Evolutionary conservation across 805 yeast genomes (phyloP), one percentile per base, ranked within the genome.

Genomic region (Lipomyces japonicus): DNA sequence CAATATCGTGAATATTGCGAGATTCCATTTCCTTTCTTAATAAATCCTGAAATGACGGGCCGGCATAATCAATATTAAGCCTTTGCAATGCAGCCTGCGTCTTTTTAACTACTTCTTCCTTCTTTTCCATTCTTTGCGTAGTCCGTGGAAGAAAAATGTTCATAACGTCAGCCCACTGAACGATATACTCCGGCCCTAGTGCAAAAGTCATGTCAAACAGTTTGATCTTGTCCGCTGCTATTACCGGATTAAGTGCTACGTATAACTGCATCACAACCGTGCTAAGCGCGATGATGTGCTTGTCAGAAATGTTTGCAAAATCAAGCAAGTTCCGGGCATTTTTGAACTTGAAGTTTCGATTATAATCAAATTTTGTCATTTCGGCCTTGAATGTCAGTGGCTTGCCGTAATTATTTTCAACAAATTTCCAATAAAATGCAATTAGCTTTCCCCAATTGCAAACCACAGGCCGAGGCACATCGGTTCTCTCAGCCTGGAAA

Each of bases 131-230:
- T 7, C 4, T 10, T 24, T 26, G 4, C 10, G 44, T 21, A 6
- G 44, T 26, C 32, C 40, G 42, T 4, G 39, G 32, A 5, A 14
- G 10, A n/a, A 41, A 41, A 12, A 41, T 5, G 16, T 32, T 41
- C 44, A 41, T 41, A 12, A 14, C 5, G 4, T 7, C 28, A 12
- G 44, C n/a, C 44, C 44, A 41, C 26, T 18, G 26, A 5, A 28
- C 35, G 12, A 44, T 32, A 24, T 44, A 44, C 22, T 44, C 48
- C n/a, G 48, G 48, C 21, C 48, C 48, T 16, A 44, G 48, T 1
- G 7, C 9, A 23, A 37, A 44, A 9, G 16, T 25, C 19, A 16
- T n/a, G n/a, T 39, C 43, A 22, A 37, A 18, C 22, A 31, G 25
- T 3, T 24, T 18, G 28, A 6, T 19, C 3, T 16, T 6, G 18